phyloP scores from a whole-genome alignment of 2,329 filamentous ascomycete species.

The Ceratocystis alfenasii region DNA sequence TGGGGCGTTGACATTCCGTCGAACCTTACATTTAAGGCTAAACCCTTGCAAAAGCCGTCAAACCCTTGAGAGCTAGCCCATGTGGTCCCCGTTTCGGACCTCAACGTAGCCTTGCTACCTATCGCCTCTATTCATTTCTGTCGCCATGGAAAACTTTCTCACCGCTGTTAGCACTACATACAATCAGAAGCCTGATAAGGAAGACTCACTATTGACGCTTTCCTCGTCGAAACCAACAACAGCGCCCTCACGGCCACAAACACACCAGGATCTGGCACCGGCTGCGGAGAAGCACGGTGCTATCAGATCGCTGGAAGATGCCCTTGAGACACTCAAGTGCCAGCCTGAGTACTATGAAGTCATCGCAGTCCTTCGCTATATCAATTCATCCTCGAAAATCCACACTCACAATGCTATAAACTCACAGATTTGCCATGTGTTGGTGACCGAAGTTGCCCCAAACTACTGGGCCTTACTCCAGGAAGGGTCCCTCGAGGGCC shows the following conservation, averaged over 20 bases:
- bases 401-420: not conserved
- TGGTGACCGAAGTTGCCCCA: slow-evolving; percentile 63
- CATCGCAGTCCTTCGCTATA: slow-evolving; percentile 40
- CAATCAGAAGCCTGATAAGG: slow-evolving; percentile 28
- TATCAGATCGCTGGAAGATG: slow-evolving; percentile 35
- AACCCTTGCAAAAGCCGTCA: not conserved
- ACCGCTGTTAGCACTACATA: slow-evolving; percentile 44
- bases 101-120: not conserved
- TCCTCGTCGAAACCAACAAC: slow-evolving; percentile 9
- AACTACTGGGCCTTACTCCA: slow-evolving; percentile 66
- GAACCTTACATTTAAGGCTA: not conserved
- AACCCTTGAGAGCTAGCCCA: not conserved
- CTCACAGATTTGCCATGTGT: slow-evolving; percentile 55
- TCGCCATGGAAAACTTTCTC: slow-evolving; percentile 44
- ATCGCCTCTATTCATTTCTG: not conserved
- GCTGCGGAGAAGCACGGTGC: slow-evolving; percentile 1
- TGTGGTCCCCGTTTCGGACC: not conserved
- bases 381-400: slow-evolving; percentile 27
- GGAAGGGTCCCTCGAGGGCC: slow-evolving; percentile 31
- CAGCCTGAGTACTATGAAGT: slow-evolving; percentile 52
- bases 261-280: not conserved
- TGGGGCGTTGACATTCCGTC: not conserved
- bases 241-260: not conserved
- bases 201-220: slow-evolving; percentile 31
- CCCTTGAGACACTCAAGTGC: slow-evolving; percentile 46